These are phyloP conservation scores for Cryptococcus sp. DNA, from an alignment of 1,284 basidiomycete genomes.

Conservation along the genomic window DNA sequence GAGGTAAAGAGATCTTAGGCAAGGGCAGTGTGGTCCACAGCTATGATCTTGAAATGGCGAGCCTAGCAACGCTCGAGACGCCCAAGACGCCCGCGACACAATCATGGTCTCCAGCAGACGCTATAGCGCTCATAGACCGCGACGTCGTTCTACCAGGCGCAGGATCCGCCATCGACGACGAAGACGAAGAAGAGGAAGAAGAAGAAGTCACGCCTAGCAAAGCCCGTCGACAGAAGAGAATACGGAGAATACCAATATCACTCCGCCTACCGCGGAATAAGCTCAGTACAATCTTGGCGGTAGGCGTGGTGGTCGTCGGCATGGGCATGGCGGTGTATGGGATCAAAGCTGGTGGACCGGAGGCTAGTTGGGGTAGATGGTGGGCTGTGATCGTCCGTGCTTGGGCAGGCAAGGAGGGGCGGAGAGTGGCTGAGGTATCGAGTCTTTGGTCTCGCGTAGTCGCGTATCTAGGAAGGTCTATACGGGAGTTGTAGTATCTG, in stretches of 20 bases:
- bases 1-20: constrained; percentile 48
- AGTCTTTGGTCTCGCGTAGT: not conserved
- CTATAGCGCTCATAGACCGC: constrained; percentile 11
- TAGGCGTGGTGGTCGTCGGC: constrained; percentile 40
- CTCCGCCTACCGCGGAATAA: constrained; percentile 19
- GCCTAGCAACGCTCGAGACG: not conserved
- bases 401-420: constrained; percentile 15
- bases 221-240: constrained; percentile 21
- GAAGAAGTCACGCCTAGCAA: not conserved
- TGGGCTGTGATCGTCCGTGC: constrained; percentile 31
- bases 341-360: constrained; percentile 19
- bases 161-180: constrained; percentile 17
- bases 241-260: constrained; percentile 8
- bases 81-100: too few relatives aligned
- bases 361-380: constrained; percentile 36
- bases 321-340: constrained; percentile 44
- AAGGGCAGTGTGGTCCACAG: constrained; percentile 43
- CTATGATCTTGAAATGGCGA: constrained; percentile 29
- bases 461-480: too few relatives aligned
- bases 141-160: constrained; percentile 22
- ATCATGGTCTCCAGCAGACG: constrained; percentile 13
- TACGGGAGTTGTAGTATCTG: too few relatives aligned
- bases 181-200: constrained; percentile 17
- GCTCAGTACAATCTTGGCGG: constrained; percentile 33
- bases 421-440: not conserved